phyloP scores from a whole-genome alignment of 306 rosid species.

The Comarum palustre region DNA sequence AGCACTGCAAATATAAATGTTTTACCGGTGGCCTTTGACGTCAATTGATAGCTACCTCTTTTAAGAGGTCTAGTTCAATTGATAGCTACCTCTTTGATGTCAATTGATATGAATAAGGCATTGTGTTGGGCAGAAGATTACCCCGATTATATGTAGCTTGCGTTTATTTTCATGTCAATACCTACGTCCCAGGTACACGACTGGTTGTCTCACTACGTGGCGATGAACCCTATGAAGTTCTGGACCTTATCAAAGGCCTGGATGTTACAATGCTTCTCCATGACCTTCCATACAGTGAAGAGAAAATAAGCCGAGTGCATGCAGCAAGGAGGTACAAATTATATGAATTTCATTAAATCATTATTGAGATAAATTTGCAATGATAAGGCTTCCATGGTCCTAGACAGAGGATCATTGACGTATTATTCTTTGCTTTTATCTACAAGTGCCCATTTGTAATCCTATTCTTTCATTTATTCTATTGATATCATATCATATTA shows the following conservation, averaged over 20 bases:
- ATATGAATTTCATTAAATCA: not conserved
- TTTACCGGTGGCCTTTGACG: not conserved
- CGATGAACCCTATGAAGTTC: constrained; percentile 74
- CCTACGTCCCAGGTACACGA: constrained; percentile 63
- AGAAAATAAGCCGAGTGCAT: constrained; percentile 76
- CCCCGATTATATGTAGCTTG: not conserved
- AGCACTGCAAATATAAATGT: not conserved
- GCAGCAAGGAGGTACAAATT: constrained; percentile 79
- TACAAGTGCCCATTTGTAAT: not conserved
- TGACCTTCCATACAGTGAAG: constrained; percentile 68
- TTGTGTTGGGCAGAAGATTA: not conserved
- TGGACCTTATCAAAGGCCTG: constrained; percentile 62
- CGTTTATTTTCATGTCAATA: constrained; percentile 16
- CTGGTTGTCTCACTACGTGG: constrained; percentile 82
- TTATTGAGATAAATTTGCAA: not conserved
- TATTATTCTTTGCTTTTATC: not conserved
- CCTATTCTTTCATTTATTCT: not conserved
- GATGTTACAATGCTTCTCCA: constrained; percentile 92
- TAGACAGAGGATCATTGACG: not conserved
- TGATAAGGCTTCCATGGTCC: not conserved
- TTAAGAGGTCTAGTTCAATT: too few relatives aligned
- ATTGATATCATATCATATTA: not conserved
- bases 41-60: not conserved
- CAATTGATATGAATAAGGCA: not conserved
- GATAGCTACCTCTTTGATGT: too few relatives aligned